Percentiles rank a stretch among this genome's conserved stretches.
Conservation (phyloP, 148 eudicot species). For the Vaccinium myrtillus region DNA sequence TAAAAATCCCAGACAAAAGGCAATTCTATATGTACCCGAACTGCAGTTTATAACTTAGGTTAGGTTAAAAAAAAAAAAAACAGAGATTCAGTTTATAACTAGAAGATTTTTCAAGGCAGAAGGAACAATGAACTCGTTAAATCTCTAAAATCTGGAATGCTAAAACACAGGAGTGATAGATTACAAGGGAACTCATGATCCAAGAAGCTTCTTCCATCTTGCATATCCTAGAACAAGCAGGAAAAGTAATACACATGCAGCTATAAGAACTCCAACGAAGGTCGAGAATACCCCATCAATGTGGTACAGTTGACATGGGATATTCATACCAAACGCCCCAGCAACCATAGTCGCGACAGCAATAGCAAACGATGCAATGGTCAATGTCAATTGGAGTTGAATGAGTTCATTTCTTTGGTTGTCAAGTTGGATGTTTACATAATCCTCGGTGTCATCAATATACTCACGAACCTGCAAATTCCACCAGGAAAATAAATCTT, state of each 20-base stretch:
- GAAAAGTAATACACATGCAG: constrained; percentile 52
- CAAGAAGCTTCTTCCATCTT: constrained; percentile 89
- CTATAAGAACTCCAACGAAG: constrained; percentile 37
- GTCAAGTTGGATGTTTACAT: constrained; percentile 95
- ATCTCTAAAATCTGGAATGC: neutral
- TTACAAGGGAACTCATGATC: constrained; percentile 15
- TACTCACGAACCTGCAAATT: constrained; percentile 80
- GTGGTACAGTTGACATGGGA: constrained; percentile 49
- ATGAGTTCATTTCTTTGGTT: constrained; percentile 94
- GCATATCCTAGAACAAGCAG: constrained; percentile 81
- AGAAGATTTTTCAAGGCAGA: neutral
- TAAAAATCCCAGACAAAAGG: neutral
- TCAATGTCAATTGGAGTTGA: constrained; percentile 79
- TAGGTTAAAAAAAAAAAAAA: too few relatives aligned
- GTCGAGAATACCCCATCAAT: constrained; percentile 39
- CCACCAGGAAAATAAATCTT: neutral
- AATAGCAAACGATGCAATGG: constrained; percentile 80
- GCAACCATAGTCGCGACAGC: constrained; percentile 66
- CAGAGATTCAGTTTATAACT: neutral
- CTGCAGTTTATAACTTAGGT: neutral
- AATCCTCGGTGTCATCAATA: constrained; percentile 95
- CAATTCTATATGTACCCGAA: neutral
- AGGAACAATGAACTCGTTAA: neutral
- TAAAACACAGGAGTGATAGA: neutral
- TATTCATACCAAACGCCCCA: constrained; percentile 85